Base-by-base conservation (phyloP, 129 eudicot species). In the Saposhnikovia divaricata region DNA sequence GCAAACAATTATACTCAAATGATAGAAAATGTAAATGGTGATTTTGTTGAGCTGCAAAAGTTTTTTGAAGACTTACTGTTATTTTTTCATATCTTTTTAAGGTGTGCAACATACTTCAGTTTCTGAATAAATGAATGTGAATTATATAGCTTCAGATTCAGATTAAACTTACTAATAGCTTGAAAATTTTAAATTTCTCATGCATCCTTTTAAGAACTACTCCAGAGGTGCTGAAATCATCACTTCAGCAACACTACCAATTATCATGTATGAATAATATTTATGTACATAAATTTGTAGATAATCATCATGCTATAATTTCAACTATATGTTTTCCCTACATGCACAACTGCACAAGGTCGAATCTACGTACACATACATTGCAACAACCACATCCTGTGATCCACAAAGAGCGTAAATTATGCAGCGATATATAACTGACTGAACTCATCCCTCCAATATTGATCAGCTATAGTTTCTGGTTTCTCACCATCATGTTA, bases 371-470 rank as follows among this genome's bases (percentile, higher is more conserved):
- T 89, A 92, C 4, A 13, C 19, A 15, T 79, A 92, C 86, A 79
- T 89, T 90, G 91, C 95, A 94, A 75, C 91, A 84, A 51, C 91
- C 96, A 80, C 90, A 91, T 31, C 96, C 96, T n/a, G 96, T 84
- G 77, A 94, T 90, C 96, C 97, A 89, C 8, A 93, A 89, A 21
- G 93, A 85, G n/a, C 92, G 94, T 78, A 84, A 86, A 11, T 34
- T 14, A 68, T 14, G 82, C 95, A 74, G 75, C 82, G 50, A 79
- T 83, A 78, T 81, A 83, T 27, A 87, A 86, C 9, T 82, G 85
- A 25, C 85, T 83, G 59, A 86, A 87, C 39, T 87, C 93, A 37
- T 88, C 89, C 75, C 78, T 86, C 80, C 91, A 80, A 43, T 79
- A 80, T 83, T 89, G 87, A 85, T 88, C 92, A 83, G 72, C 85